A percentile compares a stretch with the other conserved stretches of the same genome.
Evolutionary conservation across 2,329 filamentous ascomycete genomes (phyloP).

Genomic region (Arthrocladium fulminans): DNA sequence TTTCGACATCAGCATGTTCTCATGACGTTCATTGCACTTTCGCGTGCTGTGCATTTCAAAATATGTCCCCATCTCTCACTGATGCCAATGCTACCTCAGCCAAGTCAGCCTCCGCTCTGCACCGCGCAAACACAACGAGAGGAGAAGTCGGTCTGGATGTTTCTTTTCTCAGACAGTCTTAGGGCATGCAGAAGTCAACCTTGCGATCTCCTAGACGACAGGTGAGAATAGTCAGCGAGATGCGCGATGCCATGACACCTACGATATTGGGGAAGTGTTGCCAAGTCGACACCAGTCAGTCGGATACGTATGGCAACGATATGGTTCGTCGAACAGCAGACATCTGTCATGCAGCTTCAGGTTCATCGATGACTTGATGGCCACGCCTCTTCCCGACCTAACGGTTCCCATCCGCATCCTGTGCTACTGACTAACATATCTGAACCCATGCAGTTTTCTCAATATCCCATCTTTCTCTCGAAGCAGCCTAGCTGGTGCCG

Average conservation of each 20-base stretch:
- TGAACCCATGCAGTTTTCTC: not conserved
- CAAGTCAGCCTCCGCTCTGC: not conserved
- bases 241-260: no score
- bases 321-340: not conserved
- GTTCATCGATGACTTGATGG: not conserved
- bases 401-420: not conserved
- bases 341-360: not conserved
- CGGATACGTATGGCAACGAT: not conserved
- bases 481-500: not conserved
- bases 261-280: not conserved
- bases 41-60: not conserved
- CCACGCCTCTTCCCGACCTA: conserved; percentile 2
- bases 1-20: not conserved
- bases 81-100: not conserved
- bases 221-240: no score
- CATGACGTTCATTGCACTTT: not conserved
- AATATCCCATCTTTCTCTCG: not conserved
- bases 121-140: not conserved
- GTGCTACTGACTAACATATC: not conserved
- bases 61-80: not conserved
- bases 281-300: not conserved
- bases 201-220: not conserved
- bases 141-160: conserved; percentile 1
- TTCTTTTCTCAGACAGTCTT: conserved; percentile 3
- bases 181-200: not conserved